Evolutionary conservation across 2,329 filamentous ascomycete species (phyloP).

Genomic region (Cladophialophora carrionii): DNA sequence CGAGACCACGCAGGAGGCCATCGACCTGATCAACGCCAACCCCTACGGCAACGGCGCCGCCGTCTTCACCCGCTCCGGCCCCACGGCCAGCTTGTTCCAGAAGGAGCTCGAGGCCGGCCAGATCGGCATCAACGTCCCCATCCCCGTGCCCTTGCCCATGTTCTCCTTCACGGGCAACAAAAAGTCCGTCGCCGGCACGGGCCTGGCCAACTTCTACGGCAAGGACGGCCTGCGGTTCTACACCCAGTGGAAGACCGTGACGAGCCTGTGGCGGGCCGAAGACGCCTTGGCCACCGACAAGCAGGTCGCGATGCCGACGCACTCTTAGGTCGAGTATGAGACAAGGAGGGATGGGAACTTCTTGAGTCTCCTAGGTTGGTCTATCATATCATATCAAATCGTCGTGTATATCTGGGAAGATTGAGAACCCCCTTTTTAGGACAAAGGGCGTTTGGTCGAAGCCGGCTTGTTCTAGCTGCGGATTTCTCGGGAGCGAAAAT

Average conservation of each 20-base stretch:
- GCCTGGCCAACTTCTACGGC: constrained; percentile 93
- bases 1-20: constrained; percentile 64
- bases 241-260: constrained; percentile 97
- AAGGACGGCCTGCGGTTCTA: constrained; percentile 91
- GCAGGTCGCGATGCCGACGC: constrained; percentile 83
- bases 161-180: constrained; percentile 73
- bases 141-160: constrained; percentile 65
- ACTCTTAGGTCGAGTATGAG: constrained; percentile 47
- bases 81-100: constrained; percentile 65
- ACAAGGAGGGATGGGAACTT: too few species aligned
- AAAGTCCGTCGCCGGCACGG: constrained; percentile 88
- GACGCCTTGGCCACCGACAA: constrained; percentile 86
- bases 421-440: background rate
- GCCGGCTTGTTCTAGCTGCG: background rate
- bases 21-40: constrained; percentile 66
- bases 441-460: background rate
- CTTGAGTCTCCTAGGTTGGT: too few species aligned
- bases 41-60: constrained; percentile 67
- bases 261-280: constrained; percentile 81
- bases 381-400: too few species aligned
- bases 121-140: constrained; percentile 69
- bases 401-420: constrained; percentile 4
- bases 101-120: constrained; percentile 69
- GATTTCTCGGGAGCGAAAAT: background rate
- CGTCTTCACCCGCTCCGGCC: constrained; percentile 65